Percentiles rank a stretch among this genome's conserved stretches.
phyloP scores from a whole-genome alignment of 169 alveolate species.

The Eimeria sp. region DNA sequence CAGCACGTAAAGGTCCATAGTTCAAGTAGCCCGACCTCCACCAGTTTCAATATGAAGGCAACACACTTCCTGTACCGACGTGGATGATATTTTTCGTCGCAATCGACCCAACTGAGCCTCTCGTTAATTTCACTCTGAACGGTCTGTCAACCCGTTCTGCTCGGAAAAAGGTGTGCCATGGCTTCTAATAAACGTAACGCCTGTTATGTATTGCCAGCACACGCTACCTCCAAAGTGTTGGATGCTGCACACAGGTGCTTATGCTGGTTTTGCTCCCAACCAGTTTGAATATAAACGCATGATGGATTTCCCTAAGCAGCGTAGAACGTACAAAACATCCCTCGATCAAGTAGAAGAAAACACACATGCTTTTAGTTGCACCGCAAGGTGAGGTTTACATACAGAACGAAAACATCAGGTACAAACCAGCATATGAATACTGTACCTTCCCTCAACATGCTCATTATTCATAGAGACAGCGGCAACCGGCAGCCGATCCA shows the following conservation, averaged over 20 bases:
- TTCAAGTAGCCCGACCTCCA: background rate
- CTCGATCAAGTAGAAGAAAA: background rate
- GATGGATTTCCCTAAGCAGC: background rate
- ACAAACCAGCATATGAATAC: background rate
- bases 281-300: background rate
- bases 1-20: background rate
- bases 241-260: background rate
- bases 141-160: no score
- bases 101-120: background rate
- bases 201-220: background rate
- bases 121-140: background rate
- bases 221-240: background rate
- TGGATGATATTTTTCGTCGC: background rate
- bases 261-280: background rate
- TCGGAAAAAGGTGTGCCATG: background rate
- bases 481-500: no score
- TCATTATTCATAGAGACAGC: background rate
- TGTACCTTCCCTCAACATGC: background rate
- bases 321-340: background rate
- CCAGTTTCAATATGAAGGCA: background rate
- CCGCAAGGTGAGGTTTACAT: background rate
- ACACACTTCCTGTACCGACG: background rate
- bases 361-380: slow-evolving; percentile 1
- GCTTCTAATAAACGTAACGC: background rate
- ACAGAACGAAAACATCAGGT: no score